These are phyloP conservation scores for Rhodotorula sp. DNA, from an alignment of 1,284 basidiomycete species.

Conservation along the genomic window DNA sequence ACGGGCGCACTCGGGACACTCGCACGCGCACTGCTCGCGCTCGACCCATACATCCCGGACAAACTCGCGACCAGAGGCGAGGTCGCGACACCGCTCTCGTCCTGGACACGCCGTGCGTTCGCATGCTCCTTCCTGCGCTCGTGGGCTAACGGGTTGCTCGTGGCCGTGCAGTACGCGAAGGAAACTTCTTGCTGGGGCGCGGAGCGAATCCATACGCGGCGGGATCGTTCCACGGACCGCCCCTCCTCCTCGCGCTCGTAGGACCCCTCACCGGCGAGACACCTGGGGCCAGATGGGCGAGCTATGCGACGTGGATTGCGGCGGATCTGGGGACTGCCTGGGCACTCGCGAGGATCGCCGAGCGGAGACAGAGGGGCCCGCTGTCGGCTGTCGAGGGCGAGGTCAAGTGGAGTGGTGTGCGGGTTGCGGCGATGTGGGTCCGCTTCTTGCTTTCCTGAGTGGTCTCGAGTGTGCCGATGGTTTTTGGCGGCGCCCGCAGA, in stretches of 20 bases:
- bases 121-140: neutral
- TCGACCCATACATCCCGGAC: neutral
- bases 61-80: slow-evolving; percentile 50
- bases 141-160: neutral
- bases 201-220: slow-evolving; percentile 76
- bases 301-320: slow-evolving; percentile 79
- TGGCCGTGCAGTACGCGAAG: slow-evolving; percentile 69
- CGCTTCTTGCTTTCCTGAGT: neutral
- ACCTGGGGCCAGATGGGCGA: slow-evolving; percentile 46
- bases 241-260: slow-evolving; percentile 13
- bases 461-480: slow-evolving; percentile 4
- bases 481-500: slow-evolving; percentile 53
- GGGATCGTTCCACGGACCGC: slow-evolving; percentile 77
- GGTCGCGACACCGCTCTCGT: slow-evolving; percentile 76
- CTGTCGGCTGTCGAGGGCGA: slow-evolving; percentile 50
- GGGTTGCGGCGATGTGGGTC: slow-evolving; percentile 65
- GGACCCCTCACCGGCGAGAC: slow-evolving; percentile 25
- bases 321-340: slow-evolving; percentile 67
- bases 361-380: slow-evolving; percentile 18
- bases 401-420: slow-evolving; percentile 56
- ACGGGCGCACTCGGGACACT: neutral
- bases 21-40: neutral
- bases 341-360: slow-evolving; percentile 63
- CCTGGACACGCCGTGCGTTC: slow-evolving; percentile 53
- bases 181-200: slow-evolving; percentile 61